Conservation (phyloP, 169 alveolate genomes). For the Miamiensis avidus region DNA sequence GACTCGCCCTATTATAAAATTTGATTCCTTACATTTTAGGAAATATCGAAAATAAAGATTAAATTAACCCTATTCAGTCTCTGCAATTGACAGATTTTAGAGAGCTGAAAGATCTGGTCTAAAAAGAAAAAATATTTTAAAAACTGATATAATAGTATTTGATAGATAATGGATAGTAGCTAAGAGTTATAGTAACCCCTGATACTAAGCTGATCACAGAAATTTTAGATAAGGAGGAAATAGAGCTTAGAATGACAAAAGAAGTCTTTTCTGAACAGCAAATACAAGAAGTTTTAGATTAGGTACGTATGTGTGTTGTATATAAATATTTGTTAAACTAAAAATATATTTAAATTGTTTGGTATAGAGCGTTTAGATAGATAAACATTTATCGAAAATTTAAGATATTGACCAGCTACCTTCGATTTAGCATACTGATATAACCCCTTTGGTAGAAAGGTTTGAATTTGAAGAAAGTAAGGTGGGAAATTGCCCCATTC, state of each 20-base stretch:
- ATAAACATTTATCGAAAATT: conserved; percentile 1
- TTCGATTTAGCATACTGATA: background rate
- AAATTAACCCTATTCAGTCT: background rate
- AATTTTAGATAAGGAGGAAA: background rate
- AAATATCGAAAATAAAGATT: conserved; percentile 40
- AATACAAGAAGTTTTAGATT: background rate
- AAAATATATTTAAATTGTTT: background rate
- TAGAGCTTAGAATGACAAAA: background rate
- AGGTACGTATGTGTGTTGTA: too few species aligned
- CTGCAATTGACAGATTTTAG: conserved; percentile 7
- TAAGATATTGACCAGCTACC: conserved; percentile 6
- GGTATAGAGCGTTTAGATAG: background rate
- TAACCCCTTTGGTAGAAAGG: conserved; percentile 31
- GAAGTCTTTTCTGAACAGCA: background rate
- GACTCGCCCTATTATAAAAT: conserved; percentile 45
- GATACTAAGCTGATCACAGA: background rate
- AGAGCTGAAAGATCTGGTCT: conserved; percentile 33
- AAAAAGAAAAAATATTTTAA: conserved; percentile 46
- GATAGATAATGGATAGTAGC: conserved; percentile 39
- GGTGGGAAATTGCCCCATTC: conserved; percentile 12
- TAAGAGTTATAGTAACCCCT: conserved; percentile 40
- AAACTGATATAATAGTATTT: conserved; percentile 44
- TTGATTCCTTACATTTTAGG: conserved; percentile 52
- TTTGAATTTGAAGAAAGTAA: conserved; percentile 21
- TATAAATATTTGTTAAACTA: too few species aligned